These are phyloP conservation scores for Lachancea nothofagi DNA, from an alignment of 805 yeast genomes.

Conservation along the genomic window DNA sequence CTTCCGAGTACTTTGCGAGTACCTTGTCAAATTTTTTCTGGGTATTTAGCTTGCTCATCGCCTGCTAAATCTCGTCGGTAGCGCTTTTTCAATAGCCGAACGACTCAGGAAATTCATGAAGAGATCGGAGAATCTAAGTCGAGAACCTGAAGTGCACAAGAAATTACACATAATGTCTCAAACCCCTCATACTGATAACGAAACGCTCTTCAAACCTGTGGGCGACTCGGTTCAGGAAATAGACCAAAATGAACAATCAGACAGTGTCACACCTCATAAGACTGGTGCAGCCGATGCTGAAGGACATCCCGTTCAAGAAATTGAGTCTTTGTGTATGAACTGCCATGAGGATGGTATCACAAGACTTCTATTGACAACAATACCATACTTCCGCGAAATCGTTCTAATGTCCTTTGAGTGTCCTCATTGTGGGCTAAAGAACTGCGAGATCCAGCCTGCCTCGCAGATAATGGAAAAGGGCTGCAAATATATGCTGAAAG, in stretches of 20 bases:
- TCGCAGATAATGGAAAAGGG: slow-evolving; percentile 88
- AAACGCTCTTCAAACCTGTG: slow-evolving; percentile 50
- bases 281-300: slow-evolving; percentile 80
- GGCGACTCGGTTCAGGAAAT: slow-evolving; percentile 53
- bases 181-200: slow-evolving; percentile 15
- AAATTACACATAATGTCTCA: slow-evolving; percentile 8
- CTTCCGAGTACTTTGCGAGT: too few relatives aligned
- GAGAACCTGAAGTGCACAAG: background rate
- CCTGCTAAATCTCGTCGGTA: too few relatives aligned
- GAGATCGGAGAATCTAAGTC: background rate
- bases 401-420: slow-evolving; percentile 93
- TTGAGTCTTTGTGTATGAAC: slow-evolving; percentile 93
- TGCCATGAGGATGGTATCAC: slow-evolving; percentile 85
- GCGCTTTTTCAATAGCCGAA: too few relatives aligned
- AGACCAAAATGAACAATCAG: slow-evolving; percentile 31
- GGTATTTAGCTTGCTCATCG: too few relatives aligned
- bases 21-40: too few relatives aligned
- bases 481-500: slow-evolving; percentile 57
- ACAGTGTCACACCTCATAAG: slow-evolving; percentile 41
- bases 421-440: slow-evolving; percentile 88
- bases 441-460: slow-evolving; percentile 95
- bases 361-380: slow-evolving; percentile 73
- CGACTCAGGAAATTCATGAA: too few relatives aligned
- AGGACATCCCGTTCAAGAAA: slow-evolving; percentile 93
- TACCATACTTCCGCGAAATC: slow-evolving; percentile 88